Conservation (phyloP, 1,284 basidiomycete species). For the Irpex sp. region DNA sequence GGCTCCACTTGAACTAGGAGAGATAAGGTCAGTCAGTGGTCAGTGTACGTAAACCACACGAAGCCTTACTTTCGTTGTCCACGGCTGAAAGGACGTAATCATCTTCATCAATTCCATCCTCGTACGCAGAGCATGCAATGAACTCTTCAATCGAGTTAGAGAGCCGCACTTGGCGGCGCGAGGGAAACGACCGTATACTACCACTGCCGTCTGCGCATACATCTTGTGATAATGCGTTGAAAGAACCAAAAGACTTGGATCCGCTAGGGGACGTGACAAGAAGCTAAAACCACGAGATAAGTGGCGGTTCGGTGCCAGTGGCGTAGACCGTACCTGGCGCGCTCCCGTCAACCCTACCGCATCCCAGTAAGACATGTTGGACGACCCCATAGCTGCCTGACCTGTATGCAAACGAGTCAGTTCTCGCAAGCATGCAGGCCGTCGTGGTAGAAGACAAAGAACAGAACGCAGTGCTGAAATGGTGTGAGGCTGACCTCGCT, state of each 20-base stretch:
- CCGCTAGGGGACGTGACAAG: neutral
- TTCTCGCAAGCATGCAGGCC: neutral
- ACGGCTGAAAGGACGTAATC: neutral
- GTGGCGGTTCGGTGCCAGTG: neutral
- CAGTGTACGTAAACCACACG: neutral
- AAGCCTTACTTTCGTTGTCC: neutral
- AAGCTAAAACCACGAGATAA: neutral
- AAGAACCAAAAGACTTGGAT: neutral
- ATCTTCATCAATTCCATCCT: neutral
- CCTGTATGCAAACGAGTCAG: neutral
- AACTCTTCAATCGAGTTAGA: neutral
- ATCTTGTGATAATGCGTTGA: neutral
- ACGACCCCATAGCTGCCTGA: neutral
- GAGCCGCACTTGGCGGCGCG: neutral
- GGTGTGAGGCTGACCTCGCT: neutral
- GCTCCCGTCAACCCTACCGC: neutral
- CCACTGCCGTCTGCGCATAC: neutral
- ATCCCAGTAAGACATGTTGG: neutral
- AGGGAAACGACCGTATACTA: neutral
- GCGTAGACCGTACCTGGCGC: neutral
- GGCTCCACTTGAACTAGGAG: neutral
- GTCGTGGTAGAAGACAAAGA: neutral
- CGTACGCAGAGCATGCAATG: neutral
- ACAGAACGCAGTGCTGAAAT: too few species aligned
- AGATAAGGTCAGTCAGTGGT: neutral